Evolutionary conservation across 78 protist genomes (phyloP), one percentile per base, ranked within the genome.

Genomic region (Capsaspora owczarzaki): DNA sequence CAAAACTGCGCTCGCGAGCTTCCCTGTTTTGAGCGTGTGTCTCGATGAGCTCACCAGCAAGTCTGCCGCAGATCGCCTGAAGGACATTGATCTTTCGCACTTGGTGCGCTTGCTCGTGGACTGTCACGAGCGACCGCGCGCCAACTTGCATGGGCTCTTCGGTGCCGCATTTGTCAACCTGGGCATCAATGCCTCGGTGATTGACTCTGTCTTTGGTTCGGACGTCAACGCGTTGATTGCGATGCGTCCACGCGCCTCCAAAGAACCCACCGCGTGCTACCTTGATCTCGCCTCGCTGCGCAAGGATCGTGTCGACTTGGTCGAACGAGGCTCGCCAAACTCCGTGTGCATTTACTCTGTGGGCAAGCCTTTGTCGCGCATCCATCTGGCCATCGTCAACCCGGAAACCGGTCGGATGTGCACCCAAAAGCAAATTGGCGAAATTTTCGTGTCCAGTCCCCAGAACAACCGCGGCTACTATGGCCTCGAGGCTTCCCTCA

Each of bases 81-180:
- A n/a, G n/a, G n/a, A n/a, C n/a, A n/a, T n/a, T n/a, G n/a, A n/a
- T n/a, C 66, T 56, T 10, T 3, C 66, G n/a, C 2, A 10, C 35
- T 29, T 56, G 33, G 25, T 25, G 66, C 4, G 4, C 35, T 29
- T 56, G 10, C 14, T 12, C 66, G 66, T 56, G 20, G 66, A 56
- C 66, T 56, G 33, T 56, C 66, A 16, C 66, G 66, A 56, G 66
- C 66, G 66, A 4, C 66, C 66, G 8, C 66, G 66, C n/a, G 66
- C 66, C 29, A 29, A 56, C 66, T 25, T 56, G 20, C 66, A 25
- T 29, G 66, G 33, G n/a, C 20, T 56, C 33, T 56, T 56, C 25
- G 66, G 33, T 2, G 66, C 66, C 66, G 66, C 66, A 10, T 56
- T 56, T 29, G 66, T 29, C 29, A 25, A 16, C 33, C 12, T 56